Evolutionary conservation across 2,329 filamentous ascomycete species (phyloP).

Genomic region (Sporothrix variecibatus): DNA sequence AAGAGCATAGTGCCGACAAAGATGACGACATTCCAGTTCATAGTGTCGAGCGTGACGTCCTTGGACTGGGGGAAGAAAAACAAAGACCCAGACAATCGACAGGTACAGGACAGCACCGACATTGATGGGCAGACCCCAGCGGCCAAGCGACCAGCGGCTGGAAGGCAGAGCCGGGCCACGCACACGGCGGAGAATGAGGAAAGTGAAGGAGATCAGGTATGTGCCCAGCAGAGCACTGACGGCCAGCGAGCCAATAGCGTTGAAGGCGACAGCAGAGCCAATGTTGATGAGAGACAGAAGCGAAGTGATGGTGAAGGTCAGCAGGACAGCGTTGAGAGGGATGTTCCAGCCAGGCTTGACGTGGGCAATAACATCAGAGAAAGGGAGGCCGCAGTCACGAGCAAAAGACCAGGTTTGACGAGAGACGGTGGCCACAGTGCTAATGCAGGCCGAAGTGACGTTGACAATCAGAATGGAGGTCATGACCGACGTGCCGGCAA

Average conservation of each 20-base stretch:
- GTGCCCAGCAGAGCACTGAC: conserved; percentile 53
- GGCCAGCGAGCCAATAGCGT: conserved; percentile 55
- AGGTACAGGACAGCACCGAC: conserved; percentile 47
- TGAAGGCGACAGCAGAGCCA: conserved; percentile 53
- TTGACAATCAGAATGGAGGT: conserved; percentile 52
- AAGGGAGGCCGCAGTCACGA: conserved; percentile 46
- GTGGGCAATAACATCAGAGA: conserved; percentile 43
- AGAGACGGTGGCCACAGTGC: conserved; percentile 59
- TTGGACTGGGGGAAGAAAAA: conserved; percentile 50
- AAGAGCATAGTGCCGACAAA: conserved; percentile 44
- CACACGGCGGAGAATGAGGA: conserved; percentile 48
- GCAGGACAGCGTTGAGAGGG: conserved; percentile 49
- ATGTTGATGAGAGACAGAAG: conserved; percentile 54
- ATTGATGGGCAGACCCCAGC: conserved; percentile 46
- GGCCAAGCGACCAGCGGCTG: conserved; percentile 47
- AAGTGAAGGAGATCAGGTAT: conserved; percentile 52
- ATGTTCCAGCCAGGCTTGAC: conserved; percentile 39
- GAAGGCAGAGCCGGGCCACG: conserved; percentile 42
- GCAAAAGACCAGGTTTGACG: conserved; percentile 60
- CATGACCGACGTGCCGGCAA: conserved; percentile 53
- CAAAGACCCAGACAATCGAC: conserved; percentile 49
- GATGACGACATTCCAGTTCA: conserved; percentile 55
- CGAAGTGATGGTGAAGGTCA: conserved; percentile 49
- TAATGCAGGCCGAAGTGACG: conserved; percentile 51
- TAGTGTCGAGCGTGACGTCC: conserved; percentile 42